A percentile compares a stretch with the other conserved stretches of the same genome.
Evolutionary conservation across 2,329 filamentous ascomycete species (phyloP).

Genomic region (Aspergillus sp.): DNA sequence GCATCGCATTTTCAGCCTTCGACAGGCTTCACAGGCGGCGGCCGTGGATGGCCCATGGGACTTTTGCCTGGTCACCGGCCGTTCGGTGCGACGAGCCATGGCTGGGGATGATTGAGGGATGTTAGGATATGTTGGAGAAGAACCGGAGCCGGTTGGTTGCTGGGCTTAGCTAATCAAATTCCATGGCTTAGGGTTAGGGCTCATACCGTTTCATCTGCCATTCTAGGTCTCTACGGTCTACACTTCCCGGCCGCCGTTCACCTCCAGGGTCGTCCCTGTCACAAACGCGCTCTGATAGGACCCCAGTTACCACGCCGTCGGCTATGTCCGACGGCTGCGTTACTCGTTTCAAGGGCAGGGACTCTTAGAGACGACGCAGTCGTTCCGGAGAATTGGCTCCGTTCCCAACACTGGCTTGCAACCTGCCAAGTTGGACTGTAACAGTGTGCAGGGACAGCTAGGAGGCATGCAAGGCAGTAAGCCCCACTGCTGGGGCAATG

Average conservation of each 20-base stretch:
- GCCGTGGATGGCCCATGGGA: conserved; percentile 2
- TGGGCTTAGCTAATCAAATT: too few species aligned
- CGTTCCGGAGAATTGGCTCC: background rate
- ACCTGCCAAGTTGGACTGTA: background rate
- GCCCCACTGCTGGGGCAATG: conserved; percentile 8
- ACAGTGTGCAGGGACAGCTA: too few species aligned
- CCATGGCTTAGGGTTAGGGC: too few species aligned
- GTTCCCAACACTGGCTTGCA: background rate
- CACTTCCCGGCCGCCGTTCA: conserved; percentile 8
- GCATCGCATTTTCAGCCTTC: conserved; percentile 21
- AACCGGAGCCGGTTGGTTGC: too few species aligned
- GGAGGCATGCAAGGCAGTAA: conserved; percentile 10
- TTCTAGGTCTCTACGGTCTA: too few species aligned
- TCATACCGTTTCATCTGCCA: too few species aligned
- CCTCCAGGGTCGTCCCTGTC: conserved; percentile 6
- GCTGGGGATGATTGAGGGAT: too few species aligned
- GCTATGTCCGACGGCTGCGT: conserved; percentile 7
- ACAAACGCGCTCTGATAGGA: conserved; percentile 8
- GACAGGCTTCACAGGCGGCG: conserved; percentile 17
- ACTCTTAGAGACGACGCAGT: conserved; percentile 3
- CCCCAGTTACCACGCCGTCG: conserved; percentile 8
- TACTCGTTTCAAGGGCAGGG: conserved; percentile 7
- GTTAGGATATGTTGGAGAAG: too few species aligned
- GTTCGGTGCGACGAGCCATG: too few species aligned
- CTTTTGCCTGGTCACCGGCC: too few species aligned